Evolutionary conservation across 192 early-diverging fungal genomes (phyloP), one percentile per base, ranked within the genome.

Genomic region (Backusella tuberculispora): DNA sequence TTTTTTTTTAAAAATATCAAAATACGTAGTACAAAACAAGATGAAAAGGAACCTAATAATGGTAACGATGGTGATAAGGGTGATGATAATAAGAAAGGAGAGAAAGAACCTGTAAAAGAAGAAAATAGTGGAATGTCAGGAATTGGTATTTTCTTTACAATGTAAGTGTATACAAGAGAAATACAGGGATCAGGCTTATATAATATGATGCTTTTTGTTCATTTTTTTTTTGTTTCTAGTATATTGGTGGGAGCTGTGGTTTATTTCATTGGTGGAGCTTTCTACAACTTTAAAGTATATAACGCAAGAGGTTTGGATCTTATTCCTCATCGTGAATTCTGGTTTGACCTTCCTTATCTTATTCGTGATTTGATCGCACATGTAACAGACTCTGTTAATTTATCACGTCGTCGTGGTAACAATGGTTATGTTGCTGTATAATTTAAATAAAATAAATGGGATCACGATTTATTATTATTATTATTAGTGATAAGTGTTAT

Each of bases 381-480:
- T 48, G 26, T 77, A 12, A 67, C 71, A 34, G 80, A 81, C 19
- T 68, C 76, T 21, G 40, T 77, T 47, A 64, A 37, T 26, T 70
- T 66, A 40, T 24, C 53, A n/a, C 79, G 71, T 43, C 72, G 73
- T 56, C 53, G 76, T 63, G 76, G 76, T 14, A 74, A 76, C 63
- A 76, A 68, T 37, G 79, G 80, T 14, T 81, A 81, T 77, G 80
- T 81, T 19, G 43, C 80, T 13, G 80, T 81, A 29, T 75, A 77
- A 60, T 19, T 50, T 1, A 24, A 24, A 63, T 21, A 63, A 19
- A 24, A 65, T 37, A 65, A 63, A 63, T 0, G 29, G 29, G 29
- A 34, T 34, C 29, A 34, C 2, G 2, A 34, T 34, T 34, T 34
- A 34, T 34, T 34, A 34, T 34, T 34, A 34, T 34, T 34, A 34